A percentile compares a stretch with the other conserved stretches of the same genome.
Evolutionary conservation across 2,329 filamentous ascomycete species (phyloP).

Genomic region (Ramularia endophylla): DNA sequence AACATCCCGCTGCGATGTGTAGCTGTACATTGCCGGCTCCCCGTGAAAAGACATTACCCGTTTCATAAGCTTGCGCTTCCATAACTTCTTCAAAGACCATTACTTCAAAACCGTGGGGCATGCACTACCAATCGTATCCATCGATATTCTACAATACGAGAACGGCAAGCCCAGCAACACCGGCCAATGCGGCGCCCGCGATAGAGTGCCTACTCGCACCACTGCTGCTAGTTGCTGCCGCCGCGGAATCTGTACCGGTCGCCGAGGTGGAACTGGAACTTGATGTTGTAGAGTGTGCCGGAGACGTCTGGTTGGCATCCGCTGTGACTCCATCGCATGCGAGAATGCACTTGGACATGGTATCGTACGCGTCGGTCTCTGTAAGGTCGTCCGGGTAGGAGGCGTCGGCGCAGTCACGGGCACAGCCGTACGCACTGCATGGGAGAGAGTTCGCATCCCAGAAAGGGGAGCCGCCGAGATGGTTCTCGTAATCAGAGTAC

Average conservation of each 20-base stretch:
- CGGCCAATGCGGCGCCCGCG: conserved; percentile 1
- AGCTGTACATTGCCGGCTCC: too few species aligned
- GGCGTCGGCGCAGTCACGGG: conserved; percentile 24
- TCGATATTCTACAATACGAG: too few species aligned
- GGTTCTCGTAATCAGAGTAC: conserved; percentile 26
- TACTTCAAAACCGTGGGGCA: too few species aligned
- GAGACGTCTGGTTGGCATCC: conserved; percentile 13
- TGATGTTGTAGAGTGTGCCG: conserved; percentile 11
- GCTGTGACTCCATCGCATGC: conserved; percentile 24
- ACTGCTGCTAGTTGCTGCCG: conserved; percentile 1
- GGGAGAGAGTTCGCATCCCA: conserved; percentile 26
- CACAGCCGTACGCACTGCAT: conserved; percentile 25
- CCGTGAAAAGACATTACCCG: too few species aligned
- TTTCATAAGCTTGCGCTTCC: too few species aligned
- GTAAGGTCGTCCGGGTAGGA: conserved; percentile 23
- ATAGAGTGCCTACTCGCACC: conserved; percentile 2
- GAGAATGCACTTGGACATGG: conserved; percentile 26
- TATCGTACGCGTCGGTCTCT: conserved; percentile 19
- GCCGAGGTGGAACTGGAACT: conserved; percentile 2
- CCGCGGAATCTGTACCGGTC: conserved; percentile 1
- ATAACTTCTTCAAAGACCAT: too few species aligned
- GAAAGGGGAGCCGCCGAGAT: conserved; percentile 26
- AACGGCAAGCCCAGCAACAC: conserved; percentile 5
- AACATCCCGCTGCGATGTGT: too few species aligned
- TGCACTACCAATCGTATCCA: too few species aligned